phyloP scores from a whole-genome alignment of 345 rosid species.

The Arabidopsis thaliana region DNA sequence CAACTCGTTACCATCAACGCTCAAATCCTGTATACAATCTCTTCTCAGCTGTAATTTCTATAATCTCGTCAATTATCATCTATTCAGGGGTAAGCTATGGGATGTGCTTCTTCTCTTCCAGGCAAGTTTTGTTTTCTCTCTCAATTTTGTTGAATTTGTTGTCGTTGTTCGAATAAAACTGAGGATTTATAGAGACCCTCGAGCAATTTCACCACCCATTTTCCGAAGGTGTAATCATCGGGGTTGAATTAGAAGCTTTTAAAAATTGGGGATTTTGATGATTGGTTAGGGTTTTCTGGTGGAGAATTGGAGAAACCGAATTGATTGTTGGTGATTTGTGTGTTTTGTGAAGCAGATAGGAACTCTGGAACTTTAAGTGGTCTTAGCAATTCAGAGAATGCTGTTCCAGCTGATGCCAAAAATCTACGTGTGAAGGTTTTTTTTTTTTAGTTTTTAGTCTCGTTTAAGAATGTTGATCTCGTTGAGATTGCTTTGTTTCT shows the following conservation, averaged over 20 bases:
- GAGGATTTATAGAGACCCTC: constrained; percentile 11
- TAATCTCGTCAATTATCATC: constrained; percentile 8
- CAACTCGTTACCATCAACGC: constrained; percentile 21
- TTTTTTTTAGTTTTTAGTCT: not conserved
- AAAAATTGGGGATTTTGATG: constrained; percentile 24
- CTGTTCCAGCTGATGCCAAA: constrained; percentile 62
- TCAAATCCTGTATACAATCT: constrained; percentile 27
- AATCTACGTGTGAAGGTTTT: constrained; percentile 88
- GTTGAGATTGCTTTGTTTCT: not conserved
- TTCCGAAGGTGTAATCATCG: constrained; percentile 9
- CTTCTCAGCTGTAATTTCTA: not conserved
- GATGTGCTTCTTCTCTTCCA: constrained; percentile 91
- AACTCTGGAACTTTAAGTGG: constrained; percentile 66
- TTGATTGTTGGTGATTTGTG: not conserved
- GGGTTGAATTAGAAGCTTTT: constrained; percentile 1
- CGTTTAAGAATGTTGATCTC: not conserved
- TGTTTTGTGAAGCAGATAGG: constrained; percentile 57
- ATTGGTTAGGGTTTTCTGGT: constrained; percentile 30
- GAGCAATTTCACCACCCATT: constrained; percentile 1
- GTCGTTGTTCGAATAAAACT: constrained; percentile 8
- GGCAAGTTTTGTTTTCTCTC: constrained; percentile 47
- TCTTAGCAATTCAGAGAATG: constrained; percentile 58
- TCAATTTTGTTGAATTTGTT: constrained; percentile 26
- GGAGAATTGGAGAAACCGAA: constrained; percentile 24
- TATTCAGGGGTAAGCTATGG: constrained; percentile 52